phyloP scores from a whole-genome alignment of 805 yeast species.

The Wickerhamiella occidentalis region DNA sequence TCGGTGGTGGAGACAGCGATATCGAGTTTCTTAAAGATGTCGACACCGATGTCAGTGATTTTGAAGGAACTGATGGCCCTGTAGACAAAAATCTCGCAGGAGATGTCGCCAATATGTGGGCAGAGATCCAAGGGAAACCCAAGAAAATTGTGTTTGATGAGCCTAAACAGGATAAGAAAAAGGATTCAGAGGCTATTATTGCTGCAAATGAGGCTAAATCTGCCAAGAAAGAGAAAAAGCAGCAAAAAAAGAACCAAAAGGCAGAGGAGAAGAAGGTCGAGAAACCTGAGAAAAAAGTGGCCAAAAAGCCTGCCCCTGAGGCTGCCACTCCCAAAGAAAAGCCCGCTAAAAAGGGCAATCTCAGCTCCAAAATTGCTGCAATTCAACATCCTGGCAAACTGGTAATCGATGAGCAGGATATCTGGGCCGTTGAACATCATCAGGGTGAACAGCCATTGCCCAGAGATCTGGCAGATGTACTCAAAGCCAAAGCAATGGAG shows the following conservation, averaged over 20 bases:
- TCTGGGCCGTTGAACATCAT: slow-evolving; percentile 55
- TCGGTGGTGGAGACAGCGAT: slow-evolving; percentile 85
- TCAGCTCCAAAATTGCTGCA: slow-evolving; percentile 22
- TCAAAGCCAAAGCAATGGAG: slow-evolving; percentile 53
- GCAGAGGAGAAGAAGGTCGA: slow-evolving; percentile 19
- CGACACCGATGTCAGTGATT: slow-evolving; percentile 28
- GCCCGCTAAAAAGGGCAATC: slow-evolving; percentile 11
- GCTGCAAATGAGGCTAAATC: background rate
- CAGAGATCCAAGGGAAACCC: slow-evolving; percentile 14
- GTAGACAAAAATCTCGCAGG: slow-evolving; percentile 16
- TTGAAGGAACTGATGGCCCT: slow-evolving; percentile 25
- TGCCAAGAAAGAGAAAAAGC: slow-evolving; percentile 25
- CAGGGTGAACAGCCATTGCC: slow-evolving; percentile 21
- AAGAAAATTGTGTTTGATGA: slow-evolving; percentile 21
- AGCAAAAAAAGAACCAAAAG: slow-evolving; percentile 24
- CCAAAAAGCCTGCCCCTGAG: slow-evolving; percentile 13
- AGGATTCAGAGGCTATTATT: slow-evolving; percentile 8
- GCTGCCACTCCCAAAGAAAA: background rate
- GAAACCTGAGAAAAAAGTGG: slow-evolving; percentile 21
- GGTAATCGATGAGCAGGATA: slow-evolving; percentile 44
- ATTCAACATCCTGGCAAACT: slow-evolving; percentile 28
- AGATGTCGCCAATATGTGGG: slow-evolving; percentile 23
- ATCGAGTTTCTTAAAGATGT: slow-evolving; percentile 48
- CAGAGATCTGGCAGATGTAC: slow-evolving; percentile 41
- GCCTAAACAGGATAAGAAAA: slow-evolving; percentile 29